Evolutionary conservation across 805 yeast genomes (phyloP).

Genomic region (Citeromyces matritensis): DNA sequence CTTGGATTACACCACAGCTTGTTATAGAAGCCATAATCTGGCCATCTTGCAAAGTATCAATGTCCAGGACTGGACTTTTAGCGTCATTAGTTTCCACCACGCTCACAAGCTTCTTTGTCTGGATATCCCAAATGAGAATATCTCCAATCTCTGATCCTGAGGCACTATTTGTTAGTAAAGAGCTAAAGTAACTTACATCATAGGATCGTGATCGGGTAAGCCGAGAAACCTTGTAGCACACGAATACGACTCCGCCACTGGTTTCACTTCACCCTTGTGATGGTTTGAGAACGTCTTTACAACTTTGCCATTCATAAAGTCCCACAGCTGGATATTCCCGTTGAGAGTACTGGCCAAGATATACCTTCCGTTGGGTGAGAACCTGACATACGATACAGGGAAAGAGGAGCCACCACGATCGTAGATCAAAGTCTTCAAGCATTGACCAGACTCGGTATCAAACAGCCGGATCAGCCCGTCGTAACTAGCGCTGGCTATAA

Average conservation of each 20-base stretch:
- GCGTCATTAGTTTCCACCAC: neutral
- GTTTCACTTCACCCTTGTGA: constrained; percentile 4
- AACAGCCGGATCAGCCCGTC: constrained; percentile 86
- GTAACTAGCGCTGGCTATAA: constrained; percentile 74
- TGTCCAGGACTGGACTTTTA: constrained; percentile 20
- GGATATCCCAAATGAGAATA: constrained; percentile 53
- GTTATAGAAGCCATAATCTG: constrained; percentile 15
- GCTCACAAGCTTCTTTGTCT: constrained; percentile 31
- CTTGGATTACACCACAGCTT: constrained; percentile 12
- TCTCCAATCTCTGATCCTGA: constrained; percentile 49
- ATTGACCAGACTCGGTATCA: constrained; percentile 81
- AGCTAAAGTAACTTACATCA: too few relatives aligned
- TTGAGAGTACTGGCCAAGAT: constrained; percentile 69
- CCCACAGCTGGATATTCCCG: constrained; percentile 74
- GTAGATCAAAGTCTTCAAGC: constrained; percentile 77
- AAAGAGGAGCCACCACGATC: constrained; percentile 59
- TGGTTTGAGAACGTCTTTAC: constrained; percentile 40
- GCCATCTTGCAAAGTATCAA: constrained; percentile 23
- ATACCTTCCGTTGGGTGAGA: constrained; percentile 72
- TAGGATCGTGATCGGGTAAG: constrained; percentile 13
- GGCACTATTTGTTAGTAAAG: constrained; percentile 16
- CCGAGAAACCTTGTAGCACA: constrained; percentile 38
- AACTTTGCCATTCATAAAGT: constrained; percentile 66
- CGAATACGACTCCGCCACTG: constrained; percentile 34
- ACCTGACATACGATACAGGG: constrained; percentile 62